These are phyloP conservation scores for Yamadazyma conglobata DNA, from an alignment of 1,139 yeast species.

Conservation along the genomic window DNA sequence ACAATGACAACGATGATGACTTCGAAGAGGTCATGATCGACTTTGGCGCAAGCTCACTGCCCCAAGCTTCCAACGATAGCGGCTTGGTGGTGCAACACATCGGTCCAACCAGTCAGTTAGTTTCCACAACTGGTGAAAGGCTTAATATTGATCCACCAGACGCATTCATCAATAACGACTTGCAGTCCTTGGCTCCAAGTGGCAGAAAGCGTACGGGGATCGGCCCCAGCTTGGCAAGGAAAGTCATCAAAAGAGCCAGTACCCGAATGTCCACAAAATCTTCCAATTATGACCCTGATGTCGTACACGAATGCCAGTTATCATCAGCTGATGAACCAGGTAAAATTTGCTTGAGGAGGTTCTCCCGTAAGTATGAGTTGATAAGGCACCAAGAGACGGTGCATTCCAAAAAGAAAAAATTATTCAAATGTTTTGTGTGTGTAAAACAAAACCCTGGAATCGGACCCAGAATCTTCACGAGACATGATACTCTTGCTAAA, in stretches of 20 bases:
- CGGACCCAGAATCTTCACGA: slow-evolving; percentile 73
- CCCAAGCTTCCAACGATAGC: slow-evolving; percentile 1
- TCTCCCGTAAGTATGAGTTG: slow-evolving; percentile 91
- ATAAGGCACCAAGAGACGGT: slow-evolving; percentile 95
- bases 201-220: slow-evolving; percentile 23
- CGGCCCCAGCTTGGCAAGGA: slow-evolving; percentile 27
- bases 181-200: slow-evolving; percentile 20
- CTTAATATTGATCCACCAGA: slow-evolving; percentile 11
- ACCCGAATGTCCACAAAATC: slow-evolving; percentile 32
- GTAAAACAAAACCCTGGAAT: slow-evolving; percentile 53
- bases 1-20: no score
- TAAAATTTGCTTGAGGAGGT: slow-evolving; percentile 70
- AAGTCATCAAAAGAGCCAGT: slow-evolving; percentile 23
- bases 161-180: slow-evolving; percentile 21
- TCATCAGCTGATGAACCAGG: slow-evolving; percentile 49
- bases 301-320: slow-evolving; percentile 46
- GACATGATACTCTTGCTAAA: slow-evolving; percentile 92
- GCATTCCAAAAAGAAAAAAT: slow-evolving; percentile 83
- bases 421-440: slow-evolving; percentile 85
- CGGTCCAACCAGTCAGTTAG: slow-evolving; percentile 9
- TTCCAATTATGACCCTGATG: slow-evolving; percentile 49
- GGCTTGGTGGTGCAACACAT: slow-evolving; percentile 8
- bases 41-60: no score
- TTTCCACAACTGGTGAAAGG: slow-evolving; percentile 5
- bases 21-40: no score